Conservation (phyloP, 768 basidiomycete genomes). For the Royoungia palumana region DNA sequence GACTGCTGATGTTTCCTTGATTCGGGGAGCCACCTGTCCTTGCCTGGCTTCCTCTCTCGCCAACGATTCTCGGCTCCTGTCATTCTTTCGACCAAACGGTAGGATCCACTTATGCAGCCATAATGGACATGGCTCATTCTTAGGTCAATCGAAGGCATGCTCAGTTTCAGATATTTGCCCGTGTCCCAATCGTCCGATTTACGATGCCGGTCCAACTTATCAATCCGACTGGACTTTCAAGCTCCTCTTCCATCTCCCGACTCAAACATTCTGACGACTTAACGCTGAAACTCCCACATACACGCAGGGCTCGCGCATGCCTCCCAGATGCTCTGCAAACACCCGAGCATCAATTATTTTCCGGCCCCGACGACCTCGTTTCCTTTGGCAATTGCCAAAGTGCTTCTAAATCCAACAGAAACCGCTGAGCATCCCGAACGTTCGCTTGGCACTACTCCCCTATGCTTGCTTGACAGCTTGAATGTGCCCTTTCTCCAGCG, state of each 20-base stretch:
- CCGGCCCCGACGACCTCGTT: not conserved
- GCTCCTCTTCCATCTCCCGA: too few relatives aligned
- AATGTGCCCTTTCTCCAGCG: slow-evolving; percentile 12
- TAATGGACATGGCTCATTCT: not conserved
- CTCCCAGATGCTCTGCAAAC: not conserved
- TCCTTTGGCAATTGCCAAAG: not conserved
- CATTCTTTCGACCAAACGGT: not conserved
- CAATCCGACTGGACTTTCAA: too few relatives aligned
- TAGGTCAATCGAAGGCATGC: not conserved
- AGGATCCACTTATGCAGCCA: not conserved
- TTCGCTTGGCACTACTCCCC: not conserved
- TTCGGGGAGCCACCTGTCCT: not conserved
- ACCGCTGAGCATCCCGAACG: not conserved
- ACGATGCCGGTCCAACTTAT: too few relatives aligned
- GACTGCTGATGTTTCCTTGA: too few relatives aligned
- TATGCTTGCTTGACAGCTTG: not conserved
- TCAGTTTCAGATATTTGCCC: not conserved
- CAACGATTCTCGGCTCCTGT: not conserved
- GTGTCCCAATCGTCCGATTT: too few relatives aligned
- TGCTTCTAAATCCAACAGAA: not conserved
- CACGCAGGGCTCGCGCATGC: not conserved
- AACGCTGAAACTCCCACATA: too few relatives aligned
- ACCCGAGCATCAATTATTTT: slow-evolving; percentile 1
- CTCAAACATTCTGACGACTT: too few relatives aligned
- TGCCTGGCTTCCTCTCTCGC: too few relatives aligned